Base-by-base conservation (phyloP, 108 stramenopile genomes). In the Nitzschia sp. region DNA sequence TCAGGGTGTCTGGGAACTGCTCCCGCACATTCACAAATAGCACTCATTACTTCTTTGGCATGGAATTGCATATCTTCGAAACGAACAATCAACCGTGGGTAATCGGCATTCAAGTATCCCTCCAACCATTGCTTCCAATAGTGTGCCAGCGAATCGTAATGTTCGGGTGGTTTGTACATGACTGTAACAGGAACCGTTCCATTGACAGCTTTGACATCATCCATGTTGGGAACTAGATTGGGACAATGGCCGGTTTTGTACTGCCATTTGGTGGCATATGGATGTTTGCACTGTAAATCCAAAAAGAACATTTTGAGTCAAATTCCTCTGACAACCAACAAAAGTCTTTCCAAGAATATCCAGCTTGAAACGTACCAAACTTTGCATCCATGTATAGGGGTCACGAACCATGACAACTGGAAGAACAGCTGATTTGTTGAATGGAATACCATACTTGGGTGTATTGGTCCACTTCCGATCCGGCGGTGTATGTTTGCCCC, bases 401-500 rank as follows among this genome's bases (percentile, higher is more conserved):
- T 92, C 85, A 11, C 86, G 63, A 8, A 85, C 67, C 3, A 73
- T 77, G 0, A 89, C 87, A 24, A 87, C 70, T 1, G 90, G 87
- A 37, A 91, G 38, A 10, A 77, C 76, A 53, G 65, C 17, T 0
- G 51, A 51, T 14, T 63, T n/a, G 38, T 65, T 19, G 10, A 41
- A 20, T 7, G 42, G 12, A 44, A 25, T 51, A 9, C 24, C 43
- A 14, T 63, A 8, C 6, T 53, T 38, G 24, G 11, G 51, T 25
- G 41, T 57, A 42, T 70, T 53, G 10, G 60, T 59, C 17, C 57
- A 19, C 55, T 85, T 67, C 55, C 53, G 72, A 6, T 43, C 51
- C 6, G 78, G 65, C 11, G 91, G 90, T 29, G 79, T 67, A 64
- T 95, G 93, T 58, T 95, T 95, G 0, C 91, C 89, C 91, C 89